A percentile compares a stretch with the other conserved stretches of the same genome.
Conservation (phyloP, 2,329 filamentous ascomycete species). For the Epichloe glyceriae region DNA sequence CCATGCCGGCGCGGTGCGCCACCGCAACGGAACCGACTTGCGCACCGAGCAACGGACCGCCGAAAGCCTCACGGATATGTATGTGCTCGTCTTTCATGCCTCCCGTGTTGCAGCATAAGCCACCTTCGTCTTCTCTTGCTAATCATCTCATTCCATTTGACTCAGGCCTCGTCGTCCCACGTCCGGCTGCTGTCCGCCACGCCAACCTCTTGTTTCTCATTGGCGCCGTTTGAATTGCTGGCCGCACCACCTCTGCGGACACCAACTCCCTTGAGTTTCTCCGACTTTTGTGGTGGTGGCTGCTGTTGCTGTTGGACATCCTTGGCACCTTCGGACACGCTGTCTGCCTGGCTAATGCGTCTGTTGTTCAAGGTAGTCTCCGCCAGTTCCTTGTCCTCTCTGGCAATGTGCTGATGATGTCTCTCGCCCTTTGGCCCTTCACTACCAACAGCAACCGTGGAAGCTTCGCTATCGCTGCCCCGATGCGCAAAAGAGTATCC, state of each 20-base stretch:
- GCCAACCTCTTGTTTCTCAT: neutral
- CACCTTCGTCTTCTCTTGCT: no score
- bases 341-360: neutral
- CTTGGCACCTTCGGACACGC: neutral
- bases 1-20: no score
- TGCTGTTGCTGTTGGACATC: neutral
- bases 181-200: constrained; percentile 3
- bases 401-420: constrained; percentile 17
- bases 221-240: neutral
- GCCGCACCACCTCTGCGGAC: constrained; percentile 9
- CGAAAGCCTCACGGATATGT: no score
- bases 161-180: neutral
- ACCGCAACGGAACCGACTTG: no score
- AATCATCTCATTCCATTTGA: neutral
- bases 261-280: constrained; percentile 18
- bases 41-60: no score
- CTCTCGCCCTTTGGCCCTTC: constrained; percentile 1
- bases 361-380: neutral
- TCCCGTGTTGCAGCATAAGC: no score
- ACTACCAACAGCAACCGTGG: constrained; percentile 14
- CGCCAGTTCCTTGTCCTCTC: constrained; percentile 10
- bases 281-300: constrained; percentile 5
- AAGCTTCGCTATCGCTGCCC: constrained; percentile 25
- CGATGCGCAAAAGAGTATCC: constrained; percentile 15
- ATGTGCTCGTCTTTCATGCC: no score